Base-by-base conservation (phyloP, 805 yeast species). In the Saturnispora kantuleensis region DNA sequence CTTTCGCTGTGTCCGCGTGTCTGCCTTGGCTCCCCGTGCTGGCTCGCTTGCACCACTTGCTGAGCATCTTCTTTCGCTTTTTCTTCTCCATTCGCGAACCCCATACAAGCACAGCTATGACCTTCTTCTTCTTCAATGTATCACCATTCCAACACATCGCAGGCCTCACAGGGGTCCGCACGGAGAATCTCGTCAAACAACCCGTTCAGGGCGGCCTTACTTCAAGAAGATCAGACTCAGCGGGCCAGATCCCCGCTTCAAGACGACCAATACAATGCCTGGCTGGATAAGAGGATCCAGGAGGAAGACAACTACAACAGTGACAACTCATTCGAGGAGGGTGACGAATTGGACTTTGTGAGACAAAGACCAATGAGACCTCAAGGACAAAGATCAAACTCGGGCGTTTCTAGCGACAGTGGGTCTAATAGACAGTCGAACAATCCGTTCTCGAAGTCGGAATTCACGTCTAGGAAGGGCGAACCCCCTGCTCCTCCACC, bases 131-230 rank as follows among this genome's bases (percentile, higher is more conserved):
- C 26, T 2, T 43, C 10, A 11, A 62, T 62, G 62, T 64, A 63
- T 36, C 54, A 46, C 32, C 67, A 63, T 39, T 44, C 60, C 13
- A 63, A 63, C 45, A 41, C 53, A 13, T 63, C 67, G 10, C 50
- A 51, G 11, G 48, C 62, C 1, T 60, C 66, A 10, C 51, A 57
- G 51, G 74, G 77, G 2, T 64, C 68, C 1, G 51, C 54, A 13
- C 58, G 74, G 52, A 58, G 78, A 50, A 62, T 79, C 43, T 80
- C 88, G 6, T 67, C 79, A 3, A 79, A 79, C 58, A 83, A 83
- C 53, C 90, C 90, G n/a, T 83, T 83, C 60, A 71, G 90, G 56
- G 67, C 68, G 45, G 70, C 69, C 6, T 55, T 68, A 28, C 40
- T 62, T 4, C 62, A 59, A 40, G 65, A 62, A 33, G 66, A 60